Conservation (phyloP, 768 basidiomycete species). For the Phaeotremella skinneri region DNA sequence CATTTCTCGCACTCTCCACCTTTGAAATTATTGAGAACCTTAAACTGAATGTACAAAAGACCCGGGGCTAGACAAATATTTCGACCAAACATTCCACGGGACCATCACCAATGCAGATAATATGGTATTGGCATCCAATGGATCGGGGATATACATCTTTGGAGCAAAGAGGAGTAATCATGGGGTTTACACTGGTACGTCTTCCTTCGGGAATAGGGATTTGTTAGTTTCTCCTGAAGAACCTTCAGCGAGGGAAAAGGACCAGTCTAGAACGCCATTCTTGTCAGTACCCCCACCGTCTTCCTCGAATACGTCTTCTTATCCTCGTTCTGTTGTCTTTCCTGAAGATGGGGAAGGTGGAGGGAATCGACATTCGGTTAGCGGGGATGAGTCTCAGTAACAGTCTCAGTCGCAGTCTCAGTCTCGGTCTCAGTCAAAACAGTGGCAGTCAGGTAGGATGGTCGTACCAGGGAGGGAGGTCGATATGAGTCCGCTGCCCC, state of each 20-base stretch:
- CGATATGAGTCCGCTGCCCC: constrained; percentile 18
- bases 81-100: constrained; percentile 12
- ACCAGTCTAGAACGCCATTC: constrained; percentile 16
- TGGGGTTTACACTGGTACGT: constrained; percentile 18
- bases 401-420: too few species aligned
- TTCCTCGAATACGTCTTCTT: constrained; percentile 19
- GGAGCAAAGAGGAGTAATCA: constrained; percentile 31
- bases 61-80: constrained; percentile 1
- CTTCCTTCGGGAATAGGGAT: background rate
- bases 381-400: constrained; percentile 1
- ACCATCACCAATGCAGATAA: constrained; percentile 24
- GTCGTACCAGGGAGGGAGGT: constrained; percentile 17
- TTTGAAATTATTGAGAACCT: background rate
- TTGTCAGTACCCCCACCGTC: constrained; percentile 14
- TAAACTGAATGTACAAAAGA: background rate
- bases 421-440: too few species aligned
- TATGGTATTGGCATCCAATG: constrained; percentile 31
- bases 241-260: constrained; percentile 9
- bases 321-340: constrained; percentile 9
- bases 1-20: background rate
- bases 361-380: constrained; percentile 14
- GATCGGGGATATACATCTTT: constrained; percentile 28
- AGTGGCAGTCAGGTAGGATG: constrained; percentile 6
- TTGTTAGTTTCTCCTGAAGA: background rate
- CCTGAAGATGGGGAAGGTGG: constrained; percentile 13